Conservation (phyloP, 306 rosid genomes). For the Cicer chorassanicum region DNA sequence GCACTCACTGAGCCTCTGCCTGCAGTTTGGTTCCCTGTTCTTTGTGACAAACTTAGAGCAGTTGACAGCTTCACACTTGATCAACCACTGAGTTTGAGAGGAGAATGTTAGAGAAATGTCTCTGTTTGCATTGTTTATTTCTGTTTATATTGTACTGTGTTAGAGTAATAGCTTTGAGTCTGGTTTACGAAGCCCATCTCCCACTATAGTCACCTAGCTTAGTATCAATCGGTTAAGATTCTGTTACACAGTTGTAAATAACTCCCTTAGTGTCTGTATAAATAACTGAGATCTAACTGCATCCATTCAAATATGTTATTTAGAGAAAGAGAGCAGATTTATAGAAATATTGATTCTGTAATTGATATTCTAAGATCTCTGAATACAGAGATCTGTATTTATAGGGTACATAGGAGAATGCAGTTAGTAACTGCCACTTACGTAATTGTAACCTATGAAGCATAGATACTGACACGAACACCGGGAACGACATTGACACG, state of each 20-base stretch:
- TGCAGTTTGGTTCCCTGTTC: background rate
- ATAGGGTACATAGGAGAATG: slow-evolving; percentile 1
- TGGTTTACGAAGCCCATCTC: background rate
- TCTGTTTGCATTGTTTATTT: background rate
- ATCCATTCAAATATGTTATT: background rate
- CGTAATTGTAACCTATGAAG: background rate
- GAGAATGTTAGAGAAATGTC: background rate
- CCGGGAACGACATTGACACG: no score
- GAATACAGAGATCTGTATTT: background rate
- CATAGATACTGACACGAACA: no score
- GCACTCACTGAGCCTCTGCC: slow-evolving; percentile 1
- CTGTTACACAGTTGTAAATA: background rate
- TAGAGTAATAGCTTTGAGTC: background rate
- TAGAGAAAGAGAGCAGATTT: background rate
- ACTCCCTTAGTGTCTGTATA: background rate
- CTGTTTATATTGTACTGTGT: background rate
- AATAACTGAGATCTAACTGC: background rate
- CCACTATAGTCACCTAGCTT: background rate
- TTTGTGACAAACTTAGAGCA: slow-evolving; percentile 1
- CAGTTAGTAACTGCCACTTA: background rate
- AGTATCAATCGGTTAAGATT: background rate
- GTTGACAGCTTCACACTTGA: background rate
- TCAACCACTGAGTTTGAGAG: background rate
- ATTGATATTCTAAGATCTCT: background rate
- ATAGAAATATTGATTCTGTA: background rate